Conservation (phyloP, 768 basidiomycete species). For the Antrodiella citrinella region DNA sequence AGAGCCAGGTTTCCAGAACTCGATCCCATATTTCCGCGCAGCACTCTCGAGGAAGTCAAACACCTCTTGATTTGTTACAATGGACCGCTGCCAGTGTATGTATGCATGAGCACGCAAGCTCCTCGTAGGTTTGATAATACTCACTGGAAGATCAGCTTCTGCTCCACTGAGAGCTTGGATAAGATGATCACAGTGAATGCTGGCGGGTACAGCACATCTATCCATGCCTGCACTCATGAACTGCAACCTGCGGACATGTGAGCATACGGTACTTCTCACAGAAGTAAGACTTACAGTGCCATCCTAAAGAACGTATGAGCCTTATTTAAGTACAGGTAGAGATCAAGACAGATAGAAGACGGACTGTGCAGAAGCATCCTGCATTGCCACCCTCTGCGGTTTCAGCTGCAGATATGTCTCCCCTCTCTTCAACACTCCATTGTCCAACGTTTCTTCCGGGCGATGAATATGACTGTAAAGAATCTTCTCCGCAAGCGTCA, state of each 20-base stretch:
- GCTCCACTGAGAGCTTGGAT: constrained; percentile 93
- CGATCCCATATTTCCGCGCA: constrained; percentile 85
- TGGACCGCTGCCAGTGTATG: constrained; percentile 61
- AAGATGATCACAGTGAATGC: constrained; percentile 97
- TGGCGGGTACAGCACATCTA: constrained; percentile 77
- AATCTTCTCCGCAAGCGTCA: constrained; percentile 97
- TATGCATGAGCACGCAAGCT: no score
- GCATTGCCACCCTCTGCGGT: constrained; percentile 96
- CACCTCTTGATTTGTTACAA: constrained; percentile 88
- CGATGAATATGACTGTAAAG: constrained; percentile 87
- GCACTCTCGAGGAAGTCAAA: constrained; percentile 96
- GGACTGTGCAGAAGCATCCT: constrained; percentile 87
- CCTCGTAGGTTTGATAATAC: no score
- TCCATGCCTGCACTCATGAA: constrained; percentile 95
- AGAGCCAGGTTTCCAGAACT: constrained; percentile 95
- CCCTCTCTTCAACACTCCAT: constrained; percentile 67
- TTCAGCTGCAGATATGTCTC: constrained; percentile 83
- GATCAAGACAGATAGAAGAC: constrained; percentile 26
- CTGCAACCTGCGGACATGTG: constrained; percentile 57
- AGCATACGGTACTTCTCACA: not conserved
- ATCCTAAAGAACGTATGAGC: no score
- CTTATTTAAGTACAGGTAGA: constrained; percentile 2
- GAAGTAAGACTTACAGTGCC: constrained; percentile 53
- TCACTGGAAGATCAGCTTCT: constrained; percentile 73
- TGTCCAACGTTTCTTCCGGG: constrained; percentile 60